Evolutionary conservation across 2,329 filamentous ascomycete species (phyloP), one percentile per base, ranked within the genome.

Genomic region (Apiospora marii): DNA sequence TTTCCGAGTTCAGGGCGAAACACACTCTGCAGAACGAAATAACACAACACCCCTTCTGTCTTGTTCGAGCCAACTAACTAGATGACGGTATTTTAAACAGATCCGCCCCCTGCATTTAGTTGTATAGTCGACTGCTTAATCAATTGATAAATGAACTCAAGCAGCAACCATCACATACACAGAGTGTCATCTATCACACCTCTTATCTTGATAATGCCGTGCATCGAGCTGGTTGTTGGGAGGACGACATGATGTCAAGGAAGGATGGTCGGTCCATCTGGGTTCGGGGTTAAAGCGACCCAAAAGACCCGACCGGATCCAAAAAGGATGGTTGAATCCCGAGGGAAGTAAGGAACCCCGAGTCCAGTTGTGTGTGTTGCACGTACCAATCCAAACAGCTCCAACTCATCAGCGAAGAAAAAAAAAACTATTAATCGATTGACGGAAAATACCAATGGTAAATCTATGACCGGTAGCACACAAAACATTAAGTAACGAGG

Each of bases 1-100:
- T 64, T 37, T 64, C 58, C 58, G 58, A 64, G 58, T 64, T 64
- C 58, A 64, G 58, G 58, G 58, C 34, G 58, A 64, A 41, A 37
- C 53, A 58, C 8, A 61, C 30, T 48, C 30, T 12, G 53, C 30
- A 61, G 53, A 34, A 37, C 19, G 53, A 61, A 64, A 64, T 37
- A 24, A 64, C 19, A 41, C 19, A 51, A 24, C 53, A 30, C 51
- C 53, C 34, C 58, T 41, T 61, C 58, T 64, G 58, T 37, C 30
- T n/a, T 64, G 58, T 41, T 64, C 34, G 58, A 41, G 53, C 30
- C 53, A 37, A 22, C 16, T n/a, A n/a, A n/a, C 46, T 51, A 37
- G 58, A 14, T 64, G 34, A 14, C 34, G 19, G 41, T 64, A n/a
- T n/a, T n/a, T n/a, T n/a, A 41, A 64, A 30, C 34, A 34, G 13